Percentiles rank a stretch among this genome's conserved stretches.
Evolutionary conservation across 2,329 filamentous ascomycete species (phyloP).

Genomic region (Tympanopsis confertula): DNA sequence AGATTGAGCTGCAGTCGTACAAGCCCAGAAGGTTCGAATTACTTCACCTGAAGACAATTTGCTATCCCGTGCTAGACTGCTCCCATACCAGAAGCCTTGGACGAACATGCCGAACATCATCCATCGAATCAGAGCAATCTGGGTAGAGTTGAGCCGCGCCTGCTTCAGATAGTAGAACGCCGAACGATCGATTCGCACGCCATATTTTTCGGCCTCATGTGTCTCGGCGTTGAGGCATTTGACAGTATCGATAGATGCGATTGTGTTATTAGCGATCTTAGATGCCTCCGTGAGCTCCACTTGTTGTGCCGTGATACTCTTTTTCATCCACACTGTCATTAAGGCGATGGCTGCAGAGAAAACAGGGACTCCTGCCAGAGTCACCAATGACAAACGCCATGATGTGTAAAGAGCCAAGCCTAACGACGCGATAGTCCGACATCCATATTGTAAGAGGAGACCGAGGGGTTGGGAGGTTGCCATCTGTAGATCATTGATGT

Average conservation of each 20-base stretch:
- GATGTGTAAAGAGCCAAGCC: conserved; percentile 66
- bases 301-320: conserved; percentile 60
- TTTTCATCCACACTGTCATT: conserved; percentile 48
- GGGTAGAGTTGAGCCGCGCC: conserved; percentile 55
- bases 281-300: conserved; percentile 56
- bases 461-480: conserved; percentile 73
- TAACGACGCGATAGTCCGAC: conserved; percentile 56
- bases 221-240: conserved; percentile 73
- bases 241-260: conserved; percentile 70
- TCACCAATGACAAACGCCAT: conserved; percentile 74
- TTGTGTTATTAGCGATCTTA: conserved; percentile 57
- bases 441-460: conserved; percentile 48
- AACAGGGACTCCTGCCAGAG: conserved; percentile 62
- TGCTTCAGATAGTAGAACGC: conserved; percentile 55
- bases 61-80: neutral
- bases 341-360: conserved; percentile 47
- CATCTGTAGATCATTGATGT: conserved; percentile 70
- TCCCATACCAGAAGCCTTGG: conserved; percentile 70
- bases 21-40: conserved; percentile 76
- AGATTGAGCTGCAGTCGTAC: conserved; percentile 64
- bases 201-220: conserved; percentile 58
- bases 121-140: conserved; percentile 63
- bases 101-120: conserved; percentile 72
- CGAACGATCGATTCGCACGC: conserved; percentile 40
- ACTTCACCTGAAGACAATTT: conserved; percentile 50